phyloP scores from a whole-genome alignment of 345 rosid species.

The Aurinia saxatilis region DNA sequence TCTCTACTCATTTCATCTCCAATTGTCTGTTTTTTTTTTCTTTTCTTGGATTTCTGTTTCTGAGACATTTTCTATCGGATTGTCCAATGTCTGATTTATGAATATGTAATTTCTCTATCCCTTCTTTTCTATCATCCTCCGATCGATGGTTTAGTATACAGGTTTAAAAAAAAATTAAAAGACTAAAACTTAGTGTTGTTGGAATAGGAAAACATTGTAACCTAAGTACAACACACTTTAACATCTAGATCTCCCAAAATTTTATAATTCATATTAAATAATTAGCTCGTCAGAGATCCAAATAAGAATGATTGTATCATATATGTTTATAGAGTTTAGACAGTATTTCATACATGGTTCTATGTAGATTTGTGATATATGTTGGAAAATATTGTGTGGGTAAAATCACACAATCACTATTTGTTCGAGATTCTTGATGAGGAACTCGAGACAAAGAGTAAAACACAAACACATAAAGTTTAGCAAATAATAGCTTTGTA shows the following conservation, averaged over 20 bases:
- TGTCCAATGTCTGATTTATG: slow-evolving; percentile 22
- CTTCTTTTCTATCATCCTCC: not conserved
- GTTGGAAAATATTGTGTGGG: no score
- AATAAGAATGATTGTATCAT: no score
- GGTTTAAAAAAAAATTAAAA: not conserved
- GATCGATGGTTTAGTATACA: not conserved
- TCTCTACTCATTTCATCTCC: slow-evolving; percentile 17
- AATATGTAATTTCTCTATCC: slow-evolving; percentile 6
- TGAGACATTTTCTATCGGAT: slow-evolving; percentile 8
- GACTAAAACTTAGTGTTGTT: not conserved
- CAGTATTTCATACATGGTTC: no score
- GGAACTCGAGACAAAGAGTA: no score
- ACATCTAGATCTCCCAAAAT: not conserved
- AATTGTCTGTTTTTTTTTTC: not conserved
- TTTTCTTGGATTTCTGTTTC: slow-evolving; percentile 5
- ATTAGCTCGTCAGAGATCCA: no score
- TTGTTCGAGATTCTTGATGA: no score
- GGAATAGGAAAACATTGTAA: not conserved
- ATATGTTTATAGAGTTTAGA: no score
- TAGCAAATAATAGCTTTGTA: no score
- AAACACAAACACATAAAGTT: no score
- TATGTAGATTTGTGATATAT: no score
- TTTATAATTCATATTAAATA: no score
- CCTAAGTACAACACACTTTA: not conserved
- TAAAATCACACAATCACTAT: no score